Percentiles rank a stretch among this genome's conserved stretches.
Conservation (phyloP, 129 eudicot species). For the Dittrichia graveolens region DNA sequence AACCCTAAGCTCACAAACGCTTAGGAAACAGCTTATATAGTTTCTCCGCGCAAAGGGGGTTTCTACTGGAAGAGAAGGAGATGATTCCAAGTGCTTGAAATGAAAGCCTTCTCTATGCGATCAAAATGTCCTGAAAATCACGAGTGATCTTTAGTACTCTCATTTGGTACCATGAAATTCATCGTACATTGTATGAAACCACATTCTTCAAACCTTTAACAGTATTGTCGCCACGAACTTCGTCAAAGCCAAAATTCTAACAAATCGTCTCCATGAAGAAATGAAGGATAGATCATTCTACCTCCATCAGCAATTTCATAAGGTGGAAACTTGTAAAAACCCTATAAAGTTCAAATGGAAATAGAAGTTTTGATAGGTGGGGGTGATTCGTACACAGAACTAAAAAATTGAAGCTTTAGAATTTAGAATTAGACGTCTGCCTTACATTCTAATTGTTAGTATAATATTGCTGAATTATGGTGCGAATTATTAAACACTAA, state of each 20-base stretch:
- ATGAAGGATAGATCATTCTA: not conserved
- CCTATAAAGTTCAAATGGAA: slow-evolving; percentile 9
- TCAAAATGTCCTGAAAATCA: slow-evolving; percentile 19
- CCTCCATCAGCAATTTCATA: slow-evolving; percentile 14
- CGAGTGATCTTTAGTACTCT: not conserved
- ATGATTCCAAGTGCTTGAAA: slow-evolving; percentile 23
- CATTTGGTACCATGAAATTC: slow-evolving; percentile 15
- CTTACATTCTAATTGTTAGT: no score
- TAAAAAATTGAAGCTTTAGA: no score
- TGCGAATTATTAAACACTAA: no score
- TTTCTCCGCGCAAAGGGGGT: slow-evolving; percentile 8
- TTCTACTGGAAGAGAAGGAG: slow-evolving; percentile 6
- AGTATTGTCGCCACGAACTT: not conserved
- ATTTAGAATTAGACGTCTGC: no score
- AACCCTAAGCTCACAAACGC: slow-evolving; percentile 28
- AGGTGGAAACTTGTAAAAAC: slow-evolving; percentile 11
- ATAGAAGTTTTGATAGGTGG: slow-evolving; percentile 10
- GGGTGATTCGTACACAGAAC: no score
- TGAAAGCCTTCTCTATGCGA: not conserved
- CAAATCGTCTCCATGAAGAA: not conserved
- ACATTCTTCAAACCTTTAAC: not conserved
- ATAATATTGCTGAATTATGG: no score
- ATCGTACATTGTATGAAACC: slow-evolving; percentile 8
- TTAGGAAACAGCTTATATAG: slow-evolving; percentile 9
- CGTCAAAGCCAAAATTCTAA: slow-evolving; percentile 9